Evolutionary conservation across 805 yeast species (phyloP).

Genomic region (Candida schatavii): DNA sequence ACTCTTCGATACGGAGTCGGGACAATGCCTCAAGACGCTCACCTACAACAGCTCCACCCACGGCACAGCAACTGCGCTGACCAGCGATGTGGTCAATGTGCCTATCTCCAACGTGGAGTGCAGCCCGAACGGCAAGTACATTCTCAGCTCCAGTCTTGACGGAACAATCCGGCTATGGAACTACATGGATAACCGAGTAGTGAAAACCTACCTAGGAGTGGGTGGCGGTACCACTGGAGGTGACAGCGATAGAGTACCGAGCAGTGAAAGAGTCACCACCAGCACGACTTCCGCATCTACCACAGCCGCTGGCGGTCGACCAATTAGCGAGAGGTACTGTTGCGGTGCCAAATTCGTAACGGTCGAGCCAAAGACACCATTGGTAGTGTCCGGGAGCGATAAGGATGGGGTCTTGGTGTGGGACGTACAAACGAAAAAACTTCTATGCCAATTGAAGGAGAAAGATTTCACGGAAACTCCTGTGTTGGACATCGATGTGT

Average conservation of each 20-base stretch:
- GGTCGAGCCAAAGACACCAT: constrained; percentile 22
- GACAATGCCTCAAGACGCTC: constrained; percentile 88
- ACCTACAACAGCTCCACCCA: constrained; percentile 70
- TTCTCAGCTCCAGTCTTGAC: constrained; percentile 77
- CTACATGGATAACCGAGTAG: constrained; percentile 74
- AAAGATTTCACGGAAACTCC: constrained; percentile 10
- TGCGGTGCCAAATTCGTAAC: constrained; percentile 53
- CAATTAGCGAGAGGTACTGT: constrained; percentile 50
- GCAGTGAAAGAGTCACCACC: no score
- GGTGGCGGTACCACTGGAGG: no score
- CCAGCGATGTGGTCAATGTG: constrained; percentile 45
- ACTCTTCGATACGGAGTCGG: constrained; percentile 81
- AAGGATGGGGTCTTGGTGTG: constrained; percentile 53
- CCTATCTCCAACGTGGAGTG: constrained; percentile 75
- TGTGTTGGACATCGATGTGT: constrained; percentile 42
- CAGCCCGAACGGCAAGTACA: constrained; percentile 77
- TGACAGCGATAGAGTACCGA: no score
- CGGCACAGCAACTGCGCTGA: constrained; percentile 57
- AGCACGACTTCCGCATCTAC: no score
- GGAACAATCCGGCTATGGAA: constrained; percentile 84
- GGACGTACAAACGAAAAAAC: constrained; percentile 62
- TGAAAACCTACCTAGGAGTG: constrained; percentile 59
- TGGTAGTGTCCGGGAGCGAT: constrained; percentile 63
- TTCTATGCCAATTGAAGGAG: constrained; percentile 29
- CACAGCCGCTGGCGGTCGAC: no score